Evolutionary conservation across 306 rosid genomes (phyloP), one percentile per base, ranked within the genome.

Genomic region (Crataegus laevigata): DNA sequence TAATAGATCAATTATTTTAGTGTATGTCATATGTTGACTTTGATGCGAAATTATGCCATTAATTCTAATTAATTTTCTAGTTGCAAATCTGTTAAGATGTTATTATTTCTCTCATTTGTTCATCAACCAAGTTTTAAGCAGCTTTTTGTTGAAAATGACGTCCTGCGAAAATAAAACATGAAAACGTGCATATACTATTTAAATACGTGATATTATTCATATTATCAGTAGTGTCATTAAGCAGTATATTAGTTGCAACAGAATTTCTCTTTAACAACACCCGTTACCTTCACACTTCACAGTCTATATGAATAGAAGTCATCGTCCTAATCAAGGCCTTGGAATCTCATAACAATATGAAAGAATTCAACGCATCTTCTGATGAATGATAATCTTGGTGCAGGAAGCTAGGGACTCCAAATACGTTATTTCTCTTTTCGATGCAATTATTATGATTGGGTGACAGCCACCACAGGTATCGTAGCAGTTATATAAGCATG

Each of bases 401-500:
- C 18, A 14, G 52, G 52, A 45, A 14, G 52, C 52, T 45, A 14
- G 18, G 52, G 19, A 21, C 58, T 19, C 21, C 18, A 17, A 21
- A 7, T 21, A 8, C 12, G 0, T 8, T 47, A 8, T 21, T 8
- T 54, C 12, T 55, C 25, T 55, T 64, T 32, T 64, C 26, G 8
- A 11, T 34, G 47, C 45, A 65, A 65, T 19, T 77, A 79, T 82
- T 84, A 84, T 73, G 68, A 77, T 60, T 64, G 82, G 78, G 76
- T 82, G 91, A 86, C 76, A 83, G 83, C 83, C 25, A 47, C 18
- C 54, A 45, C 52, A 15, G 54, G 54, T 83, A 79, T 86, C 76
- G 36, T 78, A 84, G 71, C 80, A 73, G 83, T 74, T 60, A 75
- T n/a, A 76, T 15, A 81, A 62, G 81, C 75, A n/a, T 7, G 61